phyloP scores from a whole-genome alignment of 108 stramenopile species.

The Nitzschia sp. region DNA sequence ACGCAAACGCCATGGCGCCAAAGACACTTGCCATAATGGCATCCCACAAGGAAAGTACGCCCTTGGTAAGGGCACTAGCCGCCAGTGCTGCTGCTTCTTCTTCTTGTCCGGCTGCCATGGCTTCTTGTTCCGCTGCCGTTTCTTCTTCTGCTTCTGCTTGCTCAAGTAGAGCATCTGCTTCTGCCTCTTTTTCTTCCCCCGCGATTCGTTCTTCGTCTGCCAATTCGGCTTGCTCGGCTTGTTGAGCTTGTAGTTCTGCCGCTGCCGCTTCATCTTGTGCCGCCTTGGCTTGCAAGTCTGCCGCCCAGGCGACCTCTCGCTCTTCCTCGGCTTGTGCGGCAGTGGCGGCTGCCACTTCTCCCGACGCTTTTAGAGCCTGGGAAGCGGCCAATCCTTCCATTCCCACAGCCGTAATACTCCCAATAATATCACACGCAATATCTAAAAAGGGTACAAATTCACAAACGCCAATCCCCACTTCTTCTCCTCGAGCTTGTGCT shows the following conservation, averaged over 20 bases:
- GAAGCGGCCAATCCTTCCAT: neutral
- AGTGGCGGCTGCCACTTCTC: conserved; percentile 1
- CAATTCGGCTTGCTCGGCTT: neutral
- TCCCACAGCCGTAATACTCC: conserved; percentile 6
- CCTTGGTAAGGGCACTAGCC: neutral
- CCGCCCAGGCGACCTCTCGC: conserved; percentile 1
- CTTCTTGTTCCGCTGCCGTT: conserved; percentile 1
- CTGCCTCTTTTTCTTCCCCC: conserved; percentile 3
- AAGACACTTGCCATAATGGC: conserved; percentile 4
- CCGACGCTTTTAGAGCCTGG: conserved; percentile 1
- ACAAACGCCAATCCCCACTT: conserved; percentile 11
- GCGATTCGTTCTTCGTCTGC: conserved; percentile 5
- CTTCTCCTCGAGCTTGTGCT: conserved; percentile 15
- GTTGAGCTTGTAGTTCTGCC: neutral
- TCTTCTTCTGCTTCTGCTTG: conserved; percentile 4
- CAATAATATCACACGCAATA: conserved; percentile 10
- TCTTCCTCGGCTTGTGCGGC: conserved; percentile 8
- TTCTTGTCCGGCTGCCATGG: neutral
- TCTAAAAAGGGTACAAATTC: conserved; percentile 7
- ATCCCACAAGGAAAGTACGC: conserved; percentile 3
- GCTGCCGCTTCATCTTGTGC: conserved; percentile 2
- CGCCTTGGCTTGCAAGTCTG: neutral
- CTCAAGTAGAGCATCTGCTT: neutral
- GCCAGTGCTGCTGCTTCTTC: neutral
- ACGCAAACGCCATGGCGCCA: neutral